Evolutionary conservation across 1,139 yeast genomes (phyloP), one percentile per base, ranked within the genome.

Genomic region (Wickerhamiella pararugosa): DNA sequence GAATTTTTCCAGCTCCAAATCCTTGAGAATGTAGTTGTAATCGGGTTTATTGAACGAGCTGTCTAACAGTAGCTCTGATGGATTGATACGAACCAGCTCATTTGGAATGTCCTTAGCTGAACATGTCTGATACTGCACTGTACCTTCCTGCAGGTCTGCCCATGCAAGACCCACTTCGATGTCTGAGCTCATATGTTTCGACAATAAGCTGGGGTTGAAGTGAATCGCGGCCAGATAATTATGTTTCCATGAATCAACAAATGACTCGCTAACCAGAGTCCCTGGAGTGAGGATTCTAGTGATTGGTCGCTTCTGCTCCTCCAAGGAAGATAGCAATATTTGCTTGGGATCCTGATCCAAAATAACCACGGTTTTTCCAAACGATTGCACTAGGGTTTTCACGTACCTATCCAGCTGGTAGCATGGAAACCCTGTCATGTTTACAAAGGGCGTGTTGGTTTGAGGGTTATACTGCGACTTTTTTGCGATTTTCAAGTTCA

Each of bases 371-470:
- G 76, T 79, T 38, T 69, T 69, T 4, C 75, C 76, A 32, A 72
- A 61, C 38, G 78, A 83, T 45, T 76, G 76, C 1, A 87, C 93
- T 37, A 87, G 67, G 2, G 75, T 66, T 53, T 76, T 76, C 34
- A 86, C 71, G 52, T 82, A 86, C 47, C 84, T 73, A 44, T 78
- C 81, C 29, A 86, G 60, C 49, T 79, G 86, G 39, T 62, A 62
- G 7, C 71, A 65, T 0, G 98, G 97, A 53, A 90, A 90, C 0
- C 98, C 98, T 0, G 96, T 84, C 82, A 90, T 84, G 1, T 94
- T 75, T 1, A 86, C 74, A 6, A 60, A 61, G 37, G 67, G 71
- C 32, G 61, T 66, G 32, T 72, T 71, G 49, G 62, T 31, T 58
- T 43, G 7, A 40, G 51, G 43, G 47, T 49, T 28, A 37, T 36